Evolutionary conservation across 495 filamentous ascomycete genomes (phyloP).

Genomic region (Penicillium lividum): DNA sequence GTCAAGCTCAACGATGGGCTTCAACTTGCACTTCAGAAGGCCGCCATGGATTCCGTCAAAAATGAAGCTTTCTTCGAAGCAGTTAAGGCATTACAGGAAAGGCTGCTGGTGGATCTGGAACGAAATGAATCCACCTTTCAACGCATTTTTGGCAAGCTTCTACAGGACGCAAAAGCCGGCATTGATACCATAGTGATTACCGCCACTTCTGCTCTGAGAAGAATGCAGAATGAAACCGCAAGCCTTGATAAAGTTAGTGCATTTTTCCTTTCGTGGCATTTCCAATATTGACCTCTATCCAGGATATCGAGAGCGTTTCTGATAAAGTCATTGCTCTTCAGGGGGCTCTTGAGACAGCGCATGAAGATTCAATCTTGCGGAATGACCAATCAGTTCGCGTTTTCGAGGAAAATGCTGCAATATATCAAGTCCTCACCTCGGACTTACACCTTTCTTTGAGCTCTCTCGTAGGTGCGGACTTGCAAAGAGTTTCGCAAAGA

Average conservation of each 20-base stretch:
- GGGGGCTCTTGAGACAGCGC: slow-evolving; percentile 27
- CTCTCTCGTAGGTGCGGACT: slow-evolving; percentile 29
- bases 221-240: slow-evolving; percentile 25
- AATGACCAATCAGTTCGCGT: slow-evolving; percentile 25
- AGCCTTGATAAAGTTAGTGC: slow-evolving; percentile 35
- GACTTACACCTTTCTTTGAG: slow-evolving; percentile 28
- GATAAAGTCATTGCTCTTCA: slow-evolving; percentile 33
- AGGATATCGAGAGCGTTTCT: slow-evolving; percentile 23
- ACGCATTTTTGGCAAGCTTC: slow-evolving; percentile 26
- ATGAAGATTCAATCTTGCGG: slow-evolving; percentile 36
- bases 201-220: slow-evolving; percentile 24
- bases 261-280: background rate
- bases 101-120: slow-evolving; percentile 39
- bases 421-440: slow-evolving; percentile 35
- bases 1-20: slow-evolving; percentile 45
- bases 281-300: background rate
- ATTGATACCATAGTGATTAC: slow-evolving; percentile 23
- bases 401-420: slow-evolving; percentile 27
- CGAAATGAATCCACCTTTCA: slow-evolving; percentile 30
- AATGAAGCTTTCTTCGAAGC: slow-evolving; percentile 40
- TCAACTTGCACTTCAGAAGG: slow-evolving; percentile 36
- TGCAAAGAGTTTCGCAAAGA: slow-evolving; percentile 27
- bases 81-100: slow-evolving; percentile 33
- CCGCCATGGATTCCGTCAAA: slow-evolving; percentile 31
- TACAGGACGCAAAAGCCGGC: slow-evolving; percentile 33